Evolutionary conservation across 2,329 filamentous ascomycete genomes (phyloP), one percentile per base, ranked within the genome.

Genomic region (Microdochium trichocladiopsis): DNA sequence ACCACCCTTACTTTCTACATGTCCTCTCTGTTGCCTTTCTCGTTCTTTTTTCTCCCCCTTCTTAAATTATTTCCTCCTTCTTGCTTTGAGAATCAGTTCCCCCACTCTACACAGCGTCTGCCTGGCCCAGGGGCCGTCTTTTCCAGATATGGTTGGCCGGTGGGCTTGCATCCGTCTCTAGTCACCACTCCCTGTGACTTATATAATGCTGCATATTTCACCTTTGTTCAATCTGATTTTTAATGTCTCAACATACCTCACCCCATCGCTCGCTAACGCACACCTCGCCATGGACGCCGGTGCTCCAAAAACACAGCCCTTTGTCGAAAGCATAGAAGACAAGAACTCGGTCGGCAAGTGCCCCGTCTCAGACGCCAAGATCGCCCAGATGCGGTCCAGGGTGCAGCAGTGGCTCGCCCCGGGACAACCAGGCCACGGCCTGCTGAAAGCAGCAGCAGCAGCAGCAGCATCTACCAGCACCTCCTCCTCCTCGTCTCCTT

Each of bases 241-340:
- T 45, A n/a, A n/a, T n/a, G n/a, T n/a, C n/a, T n/a, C n/a, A n/a
- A n/a, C n/a, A n/a, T n/a, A n/a, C n/a, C n/a, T n/a, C n/a, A n/a
- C n/a, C n/a, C n/a, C n/a, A n/a, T n/a, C n/a, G n/a, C n/a, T n/a
- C n/a, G n/a, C n/a, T n/a, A n/a, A n/a, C n/a, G n/a, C n/a, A n/a
- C n/a, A n/a, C n/a, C 37, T 45, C 37, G 8, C 37, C 8, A 6
- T 16, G 37, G 21, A n/a, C 8, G 16, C 16, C 37, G 37, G 9
- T 9, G 52, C 47, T 11, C 8, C n/a, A 43, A 31, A 6, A 16
- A 18, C 50, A 52, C 64, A 80, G 76, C 70, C 75, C 28, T 69
- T 70, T 53, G 64, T 81, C 43, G 65, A 75, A 55, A 80, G 77
- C n/a, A 79, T 76, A 60, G 80, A 87, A 65, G 83, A 86, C 63